phyloP scores from a whole-genome alignment of 352 stramenopile genomes.

The Pythium phragmiticola region DNA sequence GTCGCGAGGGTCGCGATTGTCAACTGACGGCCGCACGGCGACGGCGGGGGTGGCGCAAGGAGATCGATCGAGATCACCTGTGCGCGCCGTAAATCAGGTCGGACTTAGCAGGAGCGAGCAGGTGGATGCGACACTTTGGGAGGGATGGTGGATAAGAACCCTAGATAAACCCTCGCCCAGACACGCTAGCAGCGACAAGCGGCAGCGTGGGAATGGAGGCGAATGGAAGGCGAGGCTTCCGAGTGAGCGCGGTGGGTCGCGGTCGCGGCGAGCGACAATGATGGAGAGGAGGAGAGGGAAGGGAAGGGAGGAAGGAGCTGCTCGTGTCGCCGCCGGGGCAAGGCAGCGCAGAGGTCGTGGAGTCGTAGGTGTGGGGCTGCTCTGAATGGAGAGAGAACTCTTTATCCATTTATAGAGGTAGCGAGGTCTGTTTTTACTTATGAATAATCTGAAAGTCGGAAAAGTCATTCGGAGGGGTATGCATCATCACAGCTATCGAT shows the following conservation, averaged over 20 bases:
- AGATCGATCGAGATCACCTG: background rate
- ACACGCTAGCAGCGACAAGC: too few relatives aligned
- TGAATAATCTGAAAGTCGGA: background rate
- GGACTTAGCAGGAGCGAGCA: conserved; percentile 5
- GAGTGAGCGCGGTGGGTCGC: background rate
- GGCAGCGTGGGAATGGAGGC: too few relatives aligned
- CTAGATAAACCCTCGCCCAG: background rate
- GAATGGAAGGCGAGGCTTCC: too few relatives aligned
- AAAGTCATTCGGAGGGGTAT: background rate
- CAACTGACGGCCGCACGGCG: conserved; percentile 15
- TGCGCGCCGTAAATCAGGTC: background rate
- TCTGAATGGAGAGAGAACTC: background rate
- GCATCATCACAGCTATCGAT: background rate
- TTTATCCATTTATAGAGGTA: conserved; percentile 11
- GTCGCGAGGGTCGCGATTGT: conserved; percentile 11
- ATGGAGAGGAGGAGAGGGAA: background rate
- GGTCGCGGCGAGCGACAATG: background rate
- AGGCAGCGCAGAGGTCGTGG: conserved; percentile 1
- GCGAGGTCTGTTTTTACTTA: background rate
- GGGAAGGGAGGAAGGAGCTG: conserved; percentile 2
- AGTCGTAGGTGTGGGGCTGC: background rate
- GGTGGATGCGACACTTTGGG: background rate
- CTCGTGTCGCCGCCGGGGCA: conserved; percentile 4
- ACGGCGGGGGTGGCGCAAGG: background rate
- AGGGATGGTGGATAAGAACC: background rate